These are phyloP conservation scores for Backusella tarrabulga DNA, from an alignment of 192 early-diverging fungal genomes.

Conservation along the genomic window DNA sequence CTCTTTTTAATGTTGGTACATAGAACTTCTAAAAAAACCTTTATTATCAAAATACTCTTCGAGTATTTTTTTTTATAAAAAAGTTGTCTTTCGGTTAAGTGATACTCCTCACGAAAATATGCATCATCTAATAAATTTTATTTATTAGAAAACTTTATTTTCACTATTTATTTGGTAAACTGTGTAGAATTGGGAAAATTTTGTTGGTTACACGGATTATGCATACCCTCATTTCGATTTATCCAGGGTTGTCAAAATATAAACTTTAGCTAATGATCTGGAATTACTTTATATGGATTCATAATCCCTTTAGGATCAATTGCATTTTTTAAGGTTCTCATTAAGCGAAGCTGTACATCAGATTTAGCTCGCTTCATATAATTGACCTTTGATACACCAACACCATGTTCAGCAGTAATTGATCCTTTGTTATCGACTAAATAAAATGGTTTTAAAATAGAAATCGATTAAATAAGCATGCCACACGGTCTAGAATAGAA, in stretches of 20 bases:
- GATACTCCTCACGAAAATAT: too few relatives aligned
- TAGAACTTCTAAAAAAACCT: too few relatives aligned
- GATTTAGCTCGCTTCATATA: slow-evolving; percentile 69
- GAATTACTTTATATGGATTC: slow-evolving; percentile 65
- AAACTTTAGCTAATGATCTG: neutral
- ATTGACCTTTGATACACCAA: slow-evolving; percentile 68
- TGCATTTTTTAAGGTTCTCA: slow-evolving; percentile 70
- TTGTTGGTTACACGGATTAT: neutral
- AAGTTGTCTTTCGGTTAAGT: too few relatives aligned
- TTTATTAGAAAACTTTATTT: too few relatives aligned
- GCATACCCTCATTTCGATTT: neutral
- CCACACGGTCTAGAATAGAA: neutral
- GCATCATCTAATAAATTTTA: too few relatives aligned
- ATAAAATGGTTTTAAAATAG: neutral
- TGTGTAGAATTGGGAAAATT: too few relatives aligned
- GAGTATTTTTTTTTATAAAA: too few relatives aligned
- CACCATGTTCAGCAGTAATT: slow-evolving; percentile 87
- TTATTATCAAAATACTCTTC: too few relatives aligned
- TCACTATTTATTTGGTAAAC: too few relatives aligned
- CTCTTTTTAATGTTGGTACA: too few relatives aligned
- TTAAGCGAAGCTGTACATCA: slow-evolving; percentile 60
- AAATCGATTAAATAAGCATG: neutral
- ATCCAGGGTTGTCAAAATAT: neutral
- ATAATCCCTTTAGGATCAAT: slow-evolving; percentile 86
- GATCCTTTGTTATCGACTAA: slow-evolving; percentile 53